phyloP scores from a whole-genome alignment of 805 yeast species.

The Cyberlindnera japonica region DNA sequence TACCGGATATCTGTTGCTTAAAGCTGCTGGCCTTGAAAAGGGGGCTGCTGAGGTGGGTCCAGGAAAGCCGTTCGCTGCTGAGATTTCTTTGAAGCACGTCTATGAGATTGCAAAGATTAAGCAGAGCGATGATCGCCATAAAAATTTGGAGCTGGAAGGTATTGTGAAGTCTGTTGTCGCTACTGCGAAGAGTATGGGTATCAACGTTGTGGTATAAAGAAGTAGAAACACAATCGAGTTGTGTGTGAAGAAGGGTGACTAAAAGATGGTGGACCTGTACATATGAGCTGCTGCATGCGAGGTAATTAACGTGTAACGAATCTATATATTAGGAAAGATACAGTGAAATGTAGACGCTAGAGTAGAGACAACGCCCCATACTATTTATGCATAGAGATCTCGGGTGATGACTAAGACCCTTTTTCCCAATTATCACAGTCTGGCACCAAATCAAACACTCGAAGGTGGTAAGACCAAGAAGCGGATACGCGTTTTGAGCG shows the following conservation, averaged over 20 bases:
- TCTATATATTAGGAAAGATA: background rate
- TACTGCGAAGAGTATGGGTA: slow-evolving; percentile 88
- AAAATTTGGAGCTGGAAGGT: slow-evolving; percentile 62
- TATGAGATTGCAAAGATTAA: slow-evolving; percentile 95
- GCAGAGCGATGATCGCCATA: slow-evolving; percentile 78
- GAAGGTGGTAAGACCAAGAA: no score
- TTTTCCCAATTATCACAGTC: no score
- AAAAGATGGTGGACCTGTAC: slow-evolving; percentile 5
- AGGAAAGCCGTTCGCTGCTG: slow-evolving; percentile 61
- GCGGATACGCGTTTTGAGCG: no score
- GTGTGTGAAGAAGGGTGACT: no score
- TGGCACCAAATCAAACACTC: no score
- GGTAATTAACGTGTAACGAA: slow-evolving; percentile 13
- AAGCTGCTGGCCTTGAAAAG: slow-evolving; percentile 75
- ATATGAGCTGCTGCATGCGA: slow-evolving; percentile 7
- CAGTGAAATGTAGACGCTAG: no score
- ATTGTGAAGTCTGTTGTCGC: slow-evolving; percentile 80
- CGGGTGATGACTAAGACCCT: no score
- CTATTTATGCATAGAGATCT: no score
- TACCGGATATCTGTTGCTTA: slow-evolving; percentile 77
- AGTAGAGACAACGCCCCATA: no score
- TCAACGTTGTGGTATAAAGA: slow-evolving; percentile 64
- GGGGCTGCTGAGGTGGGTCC: slow-evolving; percentile 63
- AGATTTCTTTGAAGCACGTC: slow-evolving; percentile 75
- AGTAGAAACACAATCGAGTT: background rate